phyloP scores from a whole-genome alignment of 106 monocot genomes.

The Dendrobium huoshanense region DNA sequence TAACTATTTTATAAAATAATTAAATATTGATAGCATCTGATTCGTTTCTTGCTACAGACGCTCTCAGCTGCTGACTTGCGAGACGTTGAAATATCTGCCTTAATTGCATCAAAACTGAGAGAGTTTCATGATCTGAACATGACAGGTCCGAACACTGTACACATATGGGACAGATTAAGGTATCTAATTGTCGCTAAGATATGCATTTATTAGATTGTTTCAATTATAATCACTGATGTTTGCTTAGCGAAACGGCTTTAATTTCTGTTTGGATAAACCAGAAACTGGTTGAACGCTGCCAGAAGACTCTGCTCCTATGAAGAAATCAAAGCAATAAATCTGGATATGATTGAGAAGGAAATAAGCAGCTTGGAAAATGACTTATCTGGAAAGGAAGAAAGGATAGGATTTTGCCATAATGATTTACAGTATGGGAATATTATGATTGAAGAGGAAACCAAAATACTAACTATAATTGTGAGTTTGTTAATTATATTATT shows the following conservation, averaged over 20 bases:
- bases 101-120: constrained; percentile 60
- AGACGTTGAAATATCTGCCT: constrained; percentile 55
- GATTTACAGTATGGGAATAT: constrained; percentile 96
- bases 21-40: background rate
- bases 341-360: constrained; percentile 52
- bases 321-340: constrained; percentile 41
- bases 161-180: constrained; percentile 74
- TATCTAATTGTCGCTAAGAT: background rate
- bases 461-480: constrained; percentile 68
- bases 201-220: background rate
- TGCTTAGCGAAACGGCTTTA: background rate
- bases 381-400: constrained; percentile 34
- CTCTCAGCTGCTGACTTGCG: constrained; percentile 62
- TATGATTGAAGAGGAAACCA: constrained; percentile 81
- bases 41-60: constrained; percentile 37
- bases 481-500: constrained; percentile 8
- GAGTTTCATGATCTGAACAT: constrained; percentile 78
- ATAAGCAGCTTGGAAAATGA: constrained; percentile 52
- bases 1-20: too few species aligned
- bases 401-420: constrained; percentile 82
- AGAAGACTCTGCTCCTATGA: constrained; percentile 31
- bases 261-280: constrained; percentile 6
- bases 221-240: too few species aligned
- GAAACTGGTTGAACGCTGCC: constrained; percentile 63
- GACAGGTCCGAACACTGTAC: constrained; percentile 44